Percentiles rank a stretch among this genome's conserved stretches.
Conservation (phyloP, 1,139 yeast species). For the Saccharomyces hybrid region DNA sequence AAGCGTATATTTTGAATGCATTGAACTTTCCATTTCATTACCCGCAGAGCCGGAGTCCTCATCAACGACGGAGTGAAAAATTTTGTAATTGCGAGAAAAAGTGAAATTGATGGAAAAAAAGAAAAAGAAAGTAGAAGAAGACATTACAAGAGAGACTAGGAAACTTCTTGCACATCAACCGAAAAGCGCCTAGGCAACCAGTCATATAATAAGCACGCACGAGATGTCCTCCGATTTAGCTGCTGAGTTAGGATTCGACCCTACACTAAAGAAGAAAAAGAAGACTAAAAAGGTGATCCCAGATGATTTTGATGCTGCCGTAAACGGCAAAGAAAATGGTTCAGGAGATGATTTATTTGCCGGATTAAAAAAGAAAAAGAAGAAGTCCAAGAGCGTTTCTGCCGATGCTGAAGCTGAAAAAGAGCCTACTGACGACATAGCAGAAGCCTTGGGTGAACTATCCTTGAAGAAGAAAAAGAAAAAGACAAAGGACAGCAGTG, state of each 20-base stretch:
- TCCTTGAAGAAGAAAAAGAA: constrained; percentile 79
- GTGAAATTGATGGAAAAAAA: constrained; percentile 26
- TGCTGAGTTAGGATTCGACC: constrained; percentile 66
- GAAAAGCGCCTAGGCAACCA: neutral
- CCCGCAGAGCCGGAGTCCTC: constrained; percentile 59
- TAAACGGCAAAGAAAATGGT: constrained; percentile 15
- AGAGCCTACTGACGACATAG: constrained; percentile 45
- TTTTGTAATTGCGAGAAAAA: constrained; percentile 20
- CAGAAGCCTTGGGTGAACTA: constrained; percentile 64
- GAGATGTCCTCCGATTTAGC: constrained; percentile 31
- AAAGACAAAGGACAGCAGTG: constrained; percentile 47
- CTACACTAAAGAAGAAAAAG: constrained; percentile 80
- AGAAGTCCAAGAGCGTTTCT: constrained; percentile 33
- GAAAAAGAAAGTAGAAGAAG: constrained; percentile 16
- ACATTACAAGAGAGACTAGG: constrained; percentile 8
- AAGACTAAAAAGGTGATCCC: constrained; percentile 41
- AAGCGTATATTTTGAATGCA: neutral
- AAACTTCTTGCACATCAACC: neutral
- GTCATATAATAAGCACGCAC: neutral
- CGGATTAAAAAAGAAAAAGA: constrained; percentile 45
- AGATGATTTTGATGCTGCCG: constrained; percentile 29
- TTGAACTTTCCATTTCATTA: constrained; percentile 3
- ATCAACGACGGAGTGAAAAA: constrained; percentile 73
- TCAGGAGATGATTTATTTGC: constrained; percentile 40
- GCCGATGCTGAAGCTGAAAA: constrained; percentile 33